These are phyloP conservation scores for Ogataea trehaloabstinens DNA, from an alignment of 805 yeast species.

Conservation along the genomic window DNA sequence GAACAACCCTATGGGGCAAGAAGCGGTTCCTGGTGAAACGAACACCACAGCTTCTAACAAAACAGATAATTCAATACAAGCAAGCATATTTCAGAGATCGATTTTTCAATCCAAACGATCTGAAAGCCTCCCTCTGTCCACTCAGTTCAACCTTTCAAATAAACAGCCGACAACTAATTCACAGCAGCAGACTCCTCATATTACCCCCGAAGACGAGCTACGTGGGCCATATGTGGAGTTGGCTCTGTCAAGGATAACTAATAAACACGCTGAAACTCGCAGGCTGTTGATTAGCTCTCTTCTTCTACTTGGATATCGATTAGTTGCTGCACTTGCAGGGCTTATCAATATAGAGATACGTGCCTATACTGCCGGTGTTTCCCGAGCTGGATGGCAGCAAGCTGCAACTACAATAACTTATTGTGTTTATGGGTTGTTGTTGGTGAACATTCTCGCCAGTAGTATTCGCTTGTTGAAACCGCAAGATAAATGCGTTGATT, in stretches of 20 bases:
- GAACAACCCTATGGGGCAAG: neutral
- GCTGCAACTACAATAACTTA: constrained; percentile 17
- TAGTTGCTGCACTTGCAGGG: constrained; percentile 25
- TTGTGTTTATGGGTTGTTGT: constrained; percentile 24
- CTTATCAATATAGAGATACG: constrained; percentile 18
- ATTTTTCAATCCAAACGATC: constrained; percentile 22
- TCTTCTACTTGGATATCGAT: constrained; percentile 28
- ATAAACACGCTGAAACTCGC: constrained; percentile 37
- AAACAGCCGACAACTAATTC: neutral
- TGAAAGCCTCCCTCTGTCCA: constrained; percentile 5
- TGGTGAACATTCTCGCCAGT: constrained; percentile 30
- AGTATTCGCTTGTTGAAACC: constrained; percentile 35
- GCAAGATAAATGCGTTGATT: constrained; percentile 49
- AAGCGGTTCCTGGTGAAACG: neutral
- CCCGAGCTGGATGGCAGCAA: neutral
- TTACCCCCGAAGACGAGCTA: constrained; percentile 9
- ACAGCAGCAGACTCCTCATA: neutral
- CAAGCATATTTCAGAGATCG: constrained; percentile 21
- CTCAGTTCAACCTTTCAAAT: neutral
- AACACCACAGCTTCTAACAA: neutral
- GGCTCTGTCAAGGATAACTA: constrained; percentile 45
- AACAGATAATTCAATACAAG: constrained; percentile 5
- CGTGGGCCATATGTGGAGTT: constrained; percentile 40
- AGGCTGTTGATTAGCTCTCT: constrained; percentile 32
- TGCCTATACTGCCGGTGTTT: constrained; percentile 3